Percentiles rank a stretch among this genome's conserved stretches.
Evolutionary conservation across 176 grass and related monocot genomes (phyloP).

Genomic region (Lolium perenne): DNA sequence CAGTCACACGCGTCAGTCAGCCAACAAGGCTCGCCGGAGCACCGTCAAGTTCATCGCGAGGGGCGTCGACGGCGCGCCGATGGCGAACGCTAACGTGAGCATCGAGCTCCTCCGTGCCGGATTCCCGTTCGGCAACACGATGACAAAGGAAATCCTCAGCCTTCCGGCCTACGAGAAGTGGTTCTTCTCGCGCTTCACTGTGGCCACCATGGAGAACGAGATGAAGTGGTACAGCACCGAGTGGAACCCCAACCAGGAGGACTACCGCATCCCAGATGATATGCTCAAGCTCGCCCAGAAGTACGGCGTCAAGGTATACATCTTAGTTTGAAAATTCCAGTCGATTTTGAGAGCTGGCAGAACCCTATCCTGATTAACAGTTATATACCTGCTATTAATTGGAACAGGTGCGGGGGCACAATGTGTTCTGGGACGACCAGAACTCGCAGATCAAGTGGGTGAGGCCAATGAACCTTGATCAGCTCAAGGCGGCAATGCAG

Average conservation of each 20-base stretch:
- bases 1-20: slow-evolving; percentile 41
- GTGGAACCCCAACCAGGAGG: slow-evolving; percentile 32
- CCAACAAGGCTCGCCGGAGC: slow-evolving; percentile 28
- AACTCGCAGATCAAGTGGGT: slow-evolving; percentile 35
- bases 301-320: slow-evolving; percentile 5
- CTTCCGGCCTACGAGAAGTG: slow-evolving; percentile 54
- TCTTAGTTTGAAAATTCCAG: too few species aligned
- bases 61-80: slow-evolving; percentile 30
- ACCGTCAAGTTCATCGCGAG: slow-evolving; percentile 21
- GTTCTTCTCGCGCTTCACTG: slow-evolving; percentile 84
- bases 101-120: slow-evolving; percentile 25
- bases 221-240: slow-evolving; percentile 94
- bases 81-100: slow-evolving; percentile 46
- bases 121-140: slow-evolving; percentile 60
- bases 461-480: neutral
- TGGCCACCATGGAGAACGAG: slow-evolving; percentile 96
- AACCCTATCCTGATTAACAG: too few species aligned
- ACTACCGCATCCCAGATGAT: slow-evolving; percentile 54
- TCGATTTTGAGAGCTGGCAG: too few species aligned
- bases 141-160: slow-evolving; percentile 32
- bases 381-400: too few species aligned
- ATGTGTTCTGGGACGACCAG: slow-evolving; percentile 68
- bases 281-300: slow-evolving; percentile 55
- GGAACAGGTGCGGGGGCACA: slow-evolving; percentile 52
- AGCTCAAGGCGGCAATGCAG: slow-evolving; percentile 30